Conservation (phyloP, 140 eudicot species). For the Bidens hawaiensis region DNA sequence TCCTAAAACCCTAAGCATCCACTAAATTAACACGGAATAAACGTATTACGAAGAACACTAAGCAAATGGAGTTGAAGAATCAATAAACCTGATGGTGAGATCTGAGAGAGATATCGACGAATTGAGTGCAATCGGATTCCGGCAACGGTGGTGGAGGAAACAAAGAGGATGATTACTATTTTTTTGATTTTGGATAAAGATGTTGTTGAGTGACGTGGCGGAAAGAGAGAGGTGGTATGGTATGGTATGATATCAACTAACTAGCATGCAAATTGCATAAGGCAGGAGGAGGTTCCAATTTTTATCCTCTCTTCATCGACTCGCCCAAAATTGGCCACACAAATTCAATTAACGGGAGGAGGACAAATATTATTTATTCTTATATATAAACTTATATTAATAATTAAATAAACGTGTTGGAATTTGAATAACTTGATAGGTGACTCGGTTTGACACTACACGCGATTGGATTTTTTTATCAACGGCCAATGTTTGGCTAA, state of each 20-base stretch:
- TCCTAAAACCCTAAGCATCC: background rate
- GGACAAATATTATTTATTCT: background rate
- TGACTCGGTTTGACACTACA: background rate
- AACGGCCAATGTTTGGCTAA: too few species aligned
- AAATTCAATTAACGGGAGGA: constrained; percentile 8
- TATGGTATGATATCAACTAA: too few species aligned
- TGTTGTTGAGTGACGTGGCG: constrained; percentile 36
- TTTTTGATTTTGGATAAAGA: constrained; percentile 39
- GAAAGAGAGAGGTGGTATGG: constrained; percentile 18
- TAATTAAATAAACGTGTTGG: constrained; percentile 21
- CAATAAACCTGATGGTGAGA: constrained; percentile 23
- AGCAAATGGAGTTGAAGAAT: constrained; percentile 11
- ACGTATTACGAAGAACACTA: background rate
- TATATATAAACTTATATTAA: too few species aligned
- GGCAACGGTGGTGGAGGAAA: too few species aligned
- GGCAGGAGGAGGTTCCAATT: constrained; percentile 1
- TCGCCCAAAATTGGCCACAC: constrained; percentile 46
- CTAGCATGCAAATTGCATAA: too few species aligned
- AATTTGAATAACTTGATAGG: constrained; percentile 17
- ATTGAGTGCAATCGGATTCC: background rate
- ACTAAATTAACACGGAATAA: background rate
- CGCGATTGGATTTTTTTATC: background rate
- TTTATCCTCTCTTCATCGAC: constrained; percentile 9
- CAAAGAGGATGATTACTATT: too few species aligned
- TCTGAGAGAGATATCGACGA: constrained; percentile 23